Base-by-base conservation (phyloP, 1,139 yeast genomes). In the Hemisphaericaspora lyxosophila region DNA sequence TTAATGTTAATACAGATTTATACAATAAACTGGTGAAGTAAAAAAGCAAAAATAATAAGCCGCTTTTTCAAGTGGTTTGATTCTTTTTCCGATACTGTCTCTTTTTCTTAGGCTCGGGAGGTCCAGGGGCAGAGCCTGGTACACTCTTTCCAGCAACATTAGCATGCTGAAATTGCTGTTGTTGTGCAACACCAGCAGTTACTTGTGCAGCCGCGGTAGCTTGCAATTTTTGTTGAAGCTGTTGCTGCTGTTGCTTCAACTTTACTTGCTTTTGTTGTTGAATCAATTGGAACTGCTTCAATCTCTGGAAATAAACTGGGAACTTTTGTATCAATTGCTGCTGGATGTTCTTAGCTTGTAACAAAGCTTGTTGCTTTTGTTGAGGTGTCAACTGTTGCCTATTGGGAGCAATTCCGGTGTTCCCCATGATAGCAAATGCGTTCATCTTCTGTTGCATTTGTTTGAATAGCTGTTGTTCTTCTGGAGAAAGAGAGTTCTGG, bases 361-460 rank as follows among this genome's bases (percentile, higher is more conserved):
- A 71, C 16, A 68, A 49, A 0, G 76, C 75, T 44, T 68, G 73
- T 44, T 68, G 75, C 40, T 70, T 73, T 43, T 71, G 76, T 40
- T 67, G 73, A 5, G 70, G 70, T 3, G 65, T 67, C 39, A 71
- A 60, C 39, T 64, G 66, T 22, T 68, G 64, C 14, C 74, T 61
- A 40, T 67, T 70, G 7, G 76, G 75, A 1, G 75, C 70, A 9
- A 67, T 53, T 1, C 77, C 77, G 9, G 70, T 55, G 42, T 67
- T 69, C 11, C 75, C 73, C 75, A 71, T 70, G 44, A 63, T 61
- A 2, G 66, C 69, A 42, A 70, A 64, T 2, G 75, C 64, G 41
- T 62, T 61, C 66, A 70, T 67, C 35, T 69, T 57, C 2, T 61
- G 52, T 45, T 70, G 77, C 39, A 68, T 53, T 43, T 69, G 75